A percentile compares a stretch with the other conserved stretches of the same genome.
These are phyloP conservation scores for Sporothrix luriei DNA, from an alignment of 2,329 filamentous ascomycete genomes.

Conservation along the genomic window DNA sequence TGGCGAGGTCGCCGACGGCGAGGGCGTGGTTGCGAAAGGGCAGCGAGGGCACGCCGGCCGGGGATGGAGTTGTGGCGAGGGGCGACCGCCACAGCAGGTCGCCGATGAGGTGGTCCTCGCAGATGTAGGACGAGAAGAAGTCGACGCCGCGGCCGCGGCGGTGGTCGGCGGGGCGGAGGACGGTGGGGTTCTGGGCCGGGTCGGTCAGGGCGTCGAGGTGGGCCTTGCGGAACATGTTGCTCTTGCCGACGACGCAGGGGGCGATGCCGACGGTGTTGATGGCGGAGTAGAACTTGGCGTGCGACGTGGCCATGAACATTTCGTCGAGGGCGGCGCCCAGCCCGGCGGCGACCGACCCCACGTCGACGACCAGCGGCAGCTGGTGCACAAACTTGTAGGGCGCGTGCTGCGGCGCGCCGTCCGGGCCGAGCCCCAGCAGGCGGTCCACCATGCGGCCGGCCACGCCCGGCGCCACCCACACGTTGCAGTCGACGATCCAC, in stretches of 20 bases:
- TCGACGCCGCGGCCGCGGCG: constrained; percentile 71
- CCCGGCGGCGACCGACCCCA: constrained; percentile 40
- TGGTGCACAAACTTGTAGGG: constrained; percentile 94
- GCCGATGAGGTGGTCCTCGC: constrained; percentile 94
- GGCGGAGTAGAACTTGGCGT: constrained; percentile 96
- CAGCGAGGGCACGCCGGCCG: constrained; percentile 46
- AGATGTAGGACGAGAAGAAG: constrained; percentile 93
- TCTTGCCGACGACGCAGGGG: constrained; percentile 94
- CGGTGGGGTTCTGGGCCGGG: constrained; percentile 48
- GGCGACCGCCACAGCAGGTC: constrained; percentile 82
- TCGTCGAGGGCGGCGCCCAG: constrained; percentile 86
- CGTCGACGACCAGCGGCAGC: constrained; percentile 83
- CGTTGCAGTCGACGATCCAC: constrained; percentile 95
- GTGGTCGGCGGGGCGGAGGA: constrained; percentile 46
- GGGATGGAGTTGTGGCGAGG: constrained; percentile 54
- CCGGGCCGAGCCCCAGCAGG: constrained; percentile 69
- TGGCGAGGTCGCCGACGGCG: constrained; percentile 79
- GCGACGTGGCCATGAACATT: constrained; percentile 88
- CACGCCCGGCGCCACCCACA: constrained; percentile 82
- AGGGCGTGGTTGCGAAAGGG: constrained; percentile 74
- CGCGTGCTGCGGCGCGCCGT: constrained; percentile 27
- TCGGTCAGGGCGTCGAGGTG: constrained; percentile 77
- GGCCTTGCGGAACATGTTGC: constrained; percentile 95
- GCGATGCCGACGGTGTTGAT: constrained; percentile 92
- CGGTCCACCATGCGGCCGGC: constrained; percentile 87